Evolutionary conservation across 2,329 filamentous ascomycete species (phyloP), one percentile per base, ranked within the genome.

Genomic region (Trichophyton equinum): DNA sequence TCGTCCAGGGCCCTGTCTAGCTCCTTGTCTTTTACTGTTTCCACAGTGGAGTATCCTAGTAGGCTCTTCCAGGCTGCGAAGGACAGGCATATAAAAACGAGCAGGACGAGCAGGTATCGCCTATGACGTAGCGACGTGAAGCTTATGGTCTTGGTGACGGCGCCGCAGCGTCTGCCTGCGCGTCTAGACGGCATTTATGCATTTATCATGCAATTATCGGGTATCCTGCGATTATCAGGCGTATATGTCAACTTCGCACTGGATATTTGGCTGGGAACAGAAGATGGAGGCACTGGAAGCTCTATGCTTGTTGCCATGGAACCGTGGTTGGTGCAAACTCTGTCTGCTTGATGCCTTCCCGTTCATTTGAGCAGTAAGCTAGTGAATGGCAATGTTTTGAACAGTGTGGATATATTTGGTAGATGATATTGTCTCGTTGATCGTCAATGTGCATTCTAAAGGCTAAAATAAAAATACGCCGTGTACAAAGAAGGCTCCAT

Each of bases 71-170:
- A 77, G 11, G 68, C 68, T 3, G 67, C 51, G 63, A 65, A 72
- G 53, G 67, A 71, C 4, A 71, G 61, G 6, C 70, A 46, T 38
- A 74, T 62, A 9, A 77, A 63, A 7, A 69, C 49, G 25, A 72
- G 53, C 61, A 73, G 76, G 25, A 73, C 67, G 40, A 73, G 60
- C 18, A 72, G 64, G 61, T 72, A 75, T 62, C 75, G 72, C 53
- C 75, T 71, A 60, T 78, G 73, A 20, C 73, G 72, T 20, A 75
- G 76, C 3, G 71, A 69, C 42, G 73, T 62, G 40, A 76, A 64
- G 11, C 72, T 70, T 51, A 58, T 11, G 36, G 27, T 20, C 6
- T 55, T 7, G n/a, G 13, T 5, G 8, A 20, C 3, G 25, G 6
- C 51, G 8, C 30, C 15, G 13, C 51, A 30, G 20, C 22, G 51